phyloP scores from a whole-genome alignment of 495 filamentous ascomycete genomes.

The Penicillium silybi region DNA sequence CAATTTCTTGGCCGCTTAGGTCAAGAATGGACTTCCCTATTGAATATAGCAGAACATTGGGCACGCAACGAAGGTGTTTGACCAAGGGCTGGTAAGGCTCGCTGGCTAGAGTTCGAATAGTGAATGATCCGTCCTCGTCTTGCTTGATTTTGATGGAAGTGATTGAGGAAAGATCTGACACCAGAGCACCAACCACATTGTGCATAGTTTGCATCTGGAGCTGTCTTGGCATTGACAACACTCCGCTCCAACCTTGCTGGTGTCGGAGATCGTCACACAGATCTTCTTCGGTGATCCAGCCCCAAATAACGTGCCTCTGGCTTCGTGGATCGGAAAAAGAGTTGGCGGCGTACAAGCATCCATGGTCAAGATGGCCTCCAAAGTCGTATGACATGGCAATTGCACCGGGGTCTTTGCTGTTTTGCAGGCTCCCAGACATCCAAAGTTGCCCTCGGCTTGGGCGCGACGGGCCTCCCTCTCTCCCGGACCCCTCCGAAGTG shows the following conservation, averaged over 20 bases:
- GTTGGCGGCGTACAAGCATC: slow-evolving; percentile 16
- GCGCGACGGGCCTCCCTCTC: slow-evolving; percentile 1
- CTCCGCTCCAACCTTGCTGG: slow-evolving; percentile 13
- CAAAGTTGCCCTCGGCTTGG: slow-evolving; percentile 12
- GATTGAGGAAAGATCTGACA: neutral
- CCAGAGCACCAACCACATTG: neutral
- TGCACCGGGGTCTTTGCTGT: neutral
- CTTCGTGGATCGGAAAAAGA: slow-evolving; percentile 14
- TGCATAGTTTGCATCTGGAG: slow-evolving; percentile 2
- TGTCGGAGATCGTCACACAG: slow-evolving; percentile 8
- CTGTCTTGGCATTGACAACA: slow-evolving; percentile 13
- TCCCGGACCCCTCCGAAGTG: neutral
- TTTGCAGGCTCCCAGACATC: slow-evolving; percentile 13
- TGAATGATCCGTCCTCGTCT: neutral
- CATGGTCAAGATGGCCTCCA: slow-evolving; percentile 15
- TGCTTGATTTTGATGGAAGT: neutral
- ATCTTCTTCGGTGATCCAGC: slow-evolving; percentile 18
- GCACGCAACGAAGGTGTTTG: neutral
- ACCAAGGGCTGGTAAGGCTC: slow-evolving; percentile 1
- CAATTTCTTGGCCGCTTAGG: neutral
- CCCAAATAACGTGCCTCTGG: slow-evolving; percentile 10
- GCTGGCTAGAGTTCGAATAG: slow-evolving; percentile 3
- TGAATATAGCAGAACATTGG: neutral
- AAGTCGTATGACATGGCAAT: slow-evolving; percentile 1
- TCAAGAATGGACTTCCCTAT: neutral